These are phyloP conservation scores for Nymphaea colorata DNA, from an alignment of 164 flowering plant species.

Conservation along the genomic window DNA sequence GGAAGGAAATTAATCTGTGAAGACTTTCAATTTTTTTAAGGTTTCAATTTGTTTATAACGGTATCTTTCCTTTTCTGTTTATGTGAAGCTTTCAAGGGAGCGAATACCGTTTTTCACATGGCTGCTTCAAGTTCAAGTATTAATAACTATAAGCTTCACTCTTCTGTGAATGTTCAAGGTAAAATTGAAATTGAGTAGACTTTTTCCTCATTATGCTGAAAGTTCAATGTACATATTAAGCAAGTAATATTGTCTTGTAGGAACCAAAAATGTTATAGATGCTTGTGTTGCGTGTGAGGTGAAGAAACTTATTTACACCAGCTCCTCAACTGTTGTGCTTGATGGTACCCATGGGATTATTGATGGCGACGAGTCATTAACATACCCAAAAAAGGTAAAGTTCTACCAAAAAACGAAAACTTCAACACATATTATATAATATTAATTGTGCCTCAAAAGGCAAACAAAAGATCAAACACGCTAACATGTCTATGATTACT, in stretches of 20 bases:
- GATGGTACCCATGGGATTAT: conserved; percentile 78
- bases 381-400: conserved; percentile 71
- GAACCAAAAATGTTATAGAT: conserved; percentile 78
- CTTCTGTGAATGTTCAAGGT: conserved; percentile 94
- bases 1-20: no score
- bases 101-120: conserved; percentile 91
- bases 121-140: conserved; percentile 98
- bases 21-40: no score
- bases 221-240: not conserved
- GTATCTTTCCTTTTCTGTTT: not conserved
- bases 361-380: conserved; percentile 70
- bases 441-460: no score
- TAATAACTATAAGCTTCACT: conserved; percentile 68
- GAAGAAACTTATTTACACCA: conserved; percentile 78
- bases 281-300: conserved; percentile 74
- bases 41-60: no score
- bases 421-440: no score
- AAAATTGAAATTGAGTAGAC: not conserved
- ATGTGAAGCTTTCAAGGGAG: conserved; percentile 50
- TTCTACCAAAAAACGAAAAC: not conserved
- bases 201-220: no score
- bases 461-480: no score
- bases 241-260: conserved; percentile 18
- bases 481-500: no score
- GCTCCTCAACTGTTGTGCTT: conserved; percentile 95